A percentile compares a stretch with the other conserved stretches of the same genome.
These are phyloP conservation scores for Pythium sukuiense DNA, from an alignment of 352 stramenopile genomes.

Conservation along the genomic window DNA sequence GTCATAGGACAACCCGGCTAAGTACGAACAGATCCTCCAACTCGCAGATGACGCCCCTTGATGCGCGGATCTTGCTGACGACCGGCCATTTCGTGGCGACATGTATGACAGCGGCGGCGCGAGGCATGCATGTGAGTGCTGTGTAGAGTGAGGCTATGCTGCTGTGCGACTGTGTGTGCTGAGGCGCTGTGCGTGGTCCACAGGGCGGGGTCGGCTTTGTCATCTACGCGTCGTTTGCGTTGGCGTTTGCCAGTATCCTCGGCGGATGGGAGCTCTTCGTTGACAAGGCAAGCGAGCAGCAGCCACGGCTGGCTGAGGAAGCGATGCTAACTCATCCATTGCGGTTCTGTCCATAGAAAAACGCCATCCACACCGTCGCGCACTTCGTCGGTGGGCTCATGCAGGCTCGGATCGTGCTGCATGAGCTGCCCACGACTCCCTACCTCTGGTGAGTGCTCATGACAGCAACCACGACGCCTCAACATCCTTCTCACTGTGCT, in stretches of 20 bases:
- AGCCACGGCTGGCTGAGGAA: background rate
- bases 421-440: constrained; percentile 28
- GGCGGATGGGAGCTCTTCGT: constrained; percentile 55
- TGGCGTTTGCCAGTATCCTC: constrained; percentile 40
- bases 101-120: constrained; percentile 33
- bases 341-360: constrained; percentile 35
- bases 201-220: constrained; percentile 32
- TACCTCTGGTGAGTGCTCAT: constrained; percentile 48
- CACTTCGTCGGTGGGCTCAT: constrained; percentile 70
- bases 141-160: background rate
- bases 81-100: constrained; percentile 59
- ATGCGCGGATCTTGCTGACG: constrained; percentile 57
- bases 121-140: constrained; percentile 19
- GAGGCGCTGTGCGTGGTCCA: background rate
- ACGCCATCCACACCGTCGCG: constrained; percentile 46
- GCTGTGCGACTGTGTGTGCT: background rate
- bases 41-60: constrained; percentile 25
- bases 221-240: constrained; percentile 41
- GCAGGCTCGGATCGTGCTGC: constrained; percentile 50
- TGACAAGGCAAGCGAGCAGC: constrained; percentile 30
- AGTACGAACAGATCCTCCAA: constrained; percentile 27
- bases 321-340: background rate
- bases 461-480: too few relatives aligned
- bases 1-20: constrained; percentile 12
- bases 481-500: background rate